These are phyloP conservation scores for Linaria vulgaris DNA, from an alignment of 257 asterid species.

Conservation along the genomic window DNA sequence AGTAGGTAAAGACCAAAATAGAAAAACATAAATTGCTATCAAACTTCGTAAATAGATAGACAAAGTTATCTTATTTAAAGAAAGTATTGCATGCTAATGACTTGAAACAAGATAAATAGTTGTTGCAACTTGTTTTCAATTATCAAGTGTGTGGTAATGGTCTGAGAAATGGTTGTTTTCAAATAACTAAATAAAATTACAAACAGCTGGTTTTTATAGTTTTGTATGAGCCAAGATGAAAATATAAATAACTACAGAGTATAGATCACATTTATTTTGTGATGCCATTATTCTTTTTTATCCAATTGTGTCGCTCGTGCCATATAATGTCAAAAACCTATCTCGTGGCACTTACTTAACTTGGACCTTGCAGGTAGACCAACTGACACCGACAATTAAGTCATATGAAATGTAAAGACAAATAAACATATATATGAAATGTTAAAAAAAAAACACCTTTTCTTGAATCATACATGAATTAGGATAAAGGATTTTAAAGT, in stretches of 20 bases:
- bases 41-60: conserved; percentile 20
- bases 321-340: too few relatives aligned
- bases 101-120: not conserved
- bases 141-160: not conserved
- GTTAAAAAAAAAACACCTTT: not conserved
- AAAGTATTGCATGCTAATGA: conserved; percentile 12
- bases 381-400: too few relatives aligned
- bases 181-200: too few relatives aligned
- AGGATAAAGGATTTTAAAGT: not conserved
- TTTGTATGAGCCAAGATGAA: too few relatives aligned
- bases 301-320: not conserved
- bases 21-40: conserved; percentile 3
- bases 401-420: not conserved
- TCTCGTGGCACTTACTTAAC: too few relatives aligned
- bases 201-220: too few relatives aligned
- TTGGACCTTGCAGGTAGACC: too few relatives aligned
- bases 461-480: too few relatives aligned
- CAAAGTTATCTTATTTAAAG: not conserved
- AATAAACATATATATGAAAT: not conserved
- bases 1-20: conserved; percentile 30
- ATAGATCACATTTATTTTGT: too few relatives aligned
- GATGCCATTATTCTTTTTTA: not conserved
- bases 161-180: too few relatives aligned
- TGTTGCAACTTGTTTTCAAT: not conserved
- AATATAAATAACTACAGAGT: too few relatives aligned